Evolutionary conservation across 2,329 filamentous ascomycete species (phyloP), one percentile per base, ranked within the genome.

Genomic region (Phaeosphaeria sp.): DNA sequence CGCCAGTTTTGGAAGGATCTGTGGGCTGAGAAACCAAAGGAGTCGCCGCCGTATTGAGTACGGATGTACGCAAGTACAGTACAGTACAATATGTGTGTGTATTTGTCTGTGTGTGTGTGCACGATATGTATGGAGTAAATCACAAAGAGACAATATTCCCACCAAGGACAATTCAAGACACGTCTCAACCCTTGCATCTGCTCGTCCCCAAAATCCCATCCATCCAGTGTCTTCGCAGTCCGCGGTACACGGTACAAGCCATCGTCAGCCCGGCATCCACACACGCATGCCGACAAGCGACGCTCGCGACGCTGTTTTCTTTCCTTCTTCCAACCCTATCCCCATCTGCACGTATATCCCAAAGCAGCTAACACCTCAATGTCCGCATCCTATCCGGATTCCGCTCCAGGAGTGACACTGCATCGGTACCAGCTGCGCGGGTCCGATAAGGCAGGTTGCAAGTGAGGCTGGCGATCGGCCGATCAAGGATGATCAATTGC

Each of bases 1-100:
- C 90, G 85, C 73, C 88, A 98, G 75, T 91, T 97, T 79, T 97
- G 92, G 93, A 86, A 86, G 68, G 94, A 98, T 77, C 72, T 97
- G 11, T 97, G 86, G 68, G 52, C 48, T n/a, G 49, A 55, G 3
- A 59, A 56, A 41, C n/a, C 51, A 1, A 57, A 58, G 9, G 25
- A 27, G 36, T 23, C 33, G 23, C 46, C 41, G n/a, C 46, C 41
- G n/a, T 53, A 46, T 21, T 57, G 39, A 53, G 30, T 36, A 36
- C 30, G 30, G 30, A 3, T 36, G 30, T n/a, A n/a, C n/a, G n/a
- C n/a, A n/a, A n/a, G n/a, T 27, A 27, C 25, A 5, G 25, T 27
- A 27, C 25, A 27, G 25, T 9, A 27, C 4, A 27, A 27, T 4
- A 5, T 27, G 4, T 9, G 25, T 27, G 9, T 27, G 25, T 27